A percentile compares a stretch with the other conserved stretches of the same genome.
Evolutionary conservation across 495 filamentous ascomycete genomes (phyloP).

Genomic region (Cryomyces antarcticus): DNA sequence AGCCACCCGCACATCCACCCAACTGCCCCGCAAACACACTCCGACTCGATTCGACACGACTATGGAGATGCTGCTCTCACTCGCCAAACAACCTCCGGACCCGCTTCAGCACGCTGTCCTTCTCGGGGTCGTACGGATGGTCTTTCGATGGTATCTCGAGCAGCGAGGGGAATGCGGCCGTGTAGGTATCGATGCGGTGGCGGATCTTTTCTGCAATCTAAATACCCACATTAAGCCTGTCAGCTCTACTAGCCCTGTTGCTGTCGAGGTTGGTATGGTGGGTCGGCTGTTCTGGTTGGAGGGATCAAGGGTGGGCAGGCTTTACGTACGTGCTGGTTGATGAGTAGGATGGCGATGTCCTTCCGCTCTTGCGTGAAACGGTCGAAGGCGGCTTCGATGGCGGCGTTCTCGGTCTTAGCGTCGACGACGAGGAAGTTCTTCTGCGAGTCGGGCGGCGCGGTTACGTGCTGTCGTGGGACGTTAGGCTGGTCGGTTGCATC

Average conservation of each 20-base stretch:
- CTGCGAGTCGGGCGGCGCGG: constrained; percentile 58
- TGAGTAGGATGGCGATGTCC: constrained; percentile 87
- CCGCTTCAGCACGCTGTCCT: constrained; percentile 87
- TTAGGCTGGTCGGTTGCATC: not conserved
- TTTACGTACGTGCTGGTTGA: constrained; percentile 82
- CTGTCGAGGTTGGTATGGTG: not conserved
- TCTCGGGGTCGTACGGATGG: constrained; percentile 96
- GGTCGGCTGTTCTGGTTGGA: not conserved
- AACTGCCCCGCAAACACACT: too few species aligned
- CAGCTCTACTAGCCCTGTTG: not conserved
- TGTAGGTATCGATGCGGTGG: constrained; percentile 53
- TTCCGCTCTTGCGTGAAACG: constrained; percentile 73
- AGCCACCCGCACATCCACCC: not conserved
- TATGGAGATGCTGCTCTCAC: constrained; percentile 15
- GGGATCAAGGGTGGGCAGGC: not conserved
- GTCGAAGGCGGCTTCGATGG: constrained; percentile 84
- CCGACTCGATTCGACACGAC: too few species aligned
- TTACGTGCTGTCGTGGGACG: constrained; percentile 41
- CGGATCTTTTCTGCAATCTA: constrained; percentile 65
- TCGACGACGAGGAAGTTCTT: constrained; percentile 98
- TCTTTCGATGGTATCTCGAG: constrained; percentile 98
- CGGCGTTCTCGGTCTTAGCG: constrained; percentile 64
- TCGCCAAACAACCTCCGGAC: constrained; percentile 86
- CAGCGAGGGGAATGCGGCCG: constrained; percentile 51
- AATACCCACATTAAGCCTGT: constrained; percentile 30